These are phyloP conservation scores for Teratosphaeria epicoccoides DNA, from an alignment of 2,329 filamentous ascomycete genomes.

Conservation along the genomic window DNA sequence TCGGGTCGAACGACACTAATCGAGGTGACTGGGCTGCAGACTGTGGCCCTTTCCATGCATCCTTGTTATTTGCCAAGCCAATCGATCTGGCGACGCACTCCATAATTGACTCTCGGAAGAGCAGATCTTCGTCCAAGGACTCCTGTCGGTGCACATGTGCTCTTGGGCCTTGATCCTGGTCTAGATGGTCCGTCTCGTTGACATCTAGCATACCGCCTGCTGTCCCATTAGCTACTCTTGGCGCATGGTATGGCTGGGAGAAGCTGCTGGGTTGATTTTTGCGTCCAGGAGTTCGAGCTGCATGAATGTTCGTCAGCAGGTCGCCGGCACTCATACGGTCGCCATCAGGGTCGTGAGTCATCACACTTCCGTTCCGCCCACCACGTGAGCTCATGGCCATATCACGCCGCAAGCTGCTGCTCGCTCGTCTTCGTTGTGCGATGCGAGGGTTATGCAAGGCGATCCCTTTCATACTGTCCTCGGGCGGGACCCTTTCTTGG, in stretches of 20 bases:
- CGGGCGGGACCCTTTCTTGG: conserved; percentile 66
- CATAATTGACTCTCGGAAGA: conserved; percentile 82
- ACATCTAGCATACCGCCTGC: conserved; percentile 35
- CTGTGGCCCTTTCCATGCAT: conserved; percentile 53
- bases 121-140: conserved; percentile 72
- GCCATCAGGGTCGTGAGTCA: conserved; percentile 12
- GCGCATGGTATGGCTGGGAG: conserved; percentile 37
- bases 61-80: conserved; percentile 61
- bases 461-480: conserved; percentile 84
- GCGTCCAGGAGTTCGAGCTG: conserved; percentile 49
- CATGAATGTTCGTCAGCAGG: conserved; percentile 65
- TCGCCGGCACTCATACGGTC: conserved; percentile 47
- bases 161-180: conserved; percentile 22
- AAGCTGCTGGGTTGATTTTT: conserved; percentile 30
- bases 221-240: conserved; percentile 27
- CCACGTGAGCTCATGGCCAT: conserved; percentile 58
- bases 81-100: conserved; percentile 95
- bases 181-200: conserved; percentile 32
- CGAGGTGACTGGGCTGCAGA: conserved; percentile 80
- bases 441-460: conserved; percentile 74
- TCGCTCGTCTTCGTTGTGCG: conserved; percentile 55
- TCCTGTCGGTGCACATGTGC: conserved; percentile 58
- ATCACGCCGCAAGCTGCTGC: conserved; percentile 66
- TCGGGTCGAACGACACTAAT: conserved; percentile 72
- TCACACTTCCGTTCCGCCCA: conserved; percentile 13